Evolutionary conservation across 1,139 yeast species (phyloP), one percentile per base, ranked within the genome.

Genomic region (Candida sanyaensis): DNA sequence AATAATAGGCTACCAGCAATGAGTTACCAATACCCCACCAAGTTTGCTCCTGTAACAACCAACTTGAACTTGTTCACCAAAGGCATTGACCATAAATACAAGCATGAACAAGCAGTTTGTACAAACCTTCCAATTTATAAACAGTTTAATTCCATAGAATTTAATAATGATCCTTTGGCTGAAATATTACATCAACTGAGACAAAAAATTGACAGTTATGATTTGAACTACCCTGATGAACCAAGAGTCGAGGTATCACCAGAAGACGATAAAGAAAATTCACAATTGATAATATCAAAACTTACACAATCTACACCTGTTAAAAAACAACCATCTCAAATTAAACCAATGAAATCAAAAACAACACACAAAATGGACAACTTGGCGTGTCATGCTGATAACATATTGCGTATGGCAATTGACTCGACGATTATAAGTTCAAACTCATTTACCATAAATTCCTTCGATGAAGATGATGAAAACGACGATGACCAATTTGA

Each of bases 381-480:
- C 37, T 67, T 75, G 53, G 80, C 80, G 9, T 75, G 80, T 49
- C 80, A 75, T 53, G 80, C 80, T 2, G 76, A 73, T 46, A 73
- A 73, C 44, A 75, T 75, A 49, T 64, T 75, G 68, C 63, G 77
- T 32, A 73, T 75, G 80, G 80, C 80, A 1, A 75, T 75, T 41
- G 80, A 75, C 50, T 69, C 79, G 24, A 75, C 80, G 2, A 71
- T 75, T 74, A 61, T 75, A 45, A 78, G 78, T 1, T 73, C 78
- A 0, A 59, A 58, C 31, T 66, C 73, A 5, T 66, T 68, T 37
- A 68, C 75, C 2, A 69, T 68, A 52, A 68, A 72, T 37, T 64
- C 66, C 43, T 64, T 68, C 2, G 65, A 69, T 47, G 65, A 62
- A 10, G 71, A 69, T 44, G 77, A 71, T 39, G 61, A 56, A 12